These are phyloP conservation scores for Chenopodium quinoa DNA, from an alignment of 148 eudicot species.

Conservation along the genomic window DNA sequence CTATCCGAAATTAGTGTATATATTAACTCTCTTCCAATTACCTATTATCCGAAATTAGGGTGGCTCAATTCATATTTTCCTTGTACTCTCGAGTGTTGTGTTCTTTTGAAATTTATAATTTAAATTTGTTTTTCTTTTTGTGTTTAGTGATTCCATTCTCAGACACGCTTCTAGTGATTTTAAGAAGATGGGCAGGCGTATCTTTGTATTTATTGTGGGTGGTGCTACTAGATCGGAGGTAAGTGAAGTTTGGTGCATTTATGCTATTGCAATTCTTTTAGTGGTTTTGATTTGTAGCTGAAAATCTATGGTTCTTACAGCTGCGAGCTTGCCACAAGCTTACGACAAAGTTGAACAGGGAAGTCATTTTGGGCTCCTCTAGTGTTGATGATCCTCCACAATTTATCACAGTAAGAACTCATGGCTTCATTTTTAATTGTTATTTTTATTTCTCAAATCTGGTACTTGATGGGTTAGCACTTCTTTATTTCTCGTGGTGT, in stretches of 20 bases:
- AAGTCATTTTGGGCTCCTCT: slow-evolving; percentile 81
- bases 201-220: slow-evolving; percentile 90
- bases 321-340: slow-evolving; percentile 87
- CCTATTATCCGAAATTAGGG: background rate
- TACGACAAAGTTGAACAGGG: slow-evolving; percentile 73
- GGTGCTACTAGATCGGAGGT: slow-evolving; percentile 98
- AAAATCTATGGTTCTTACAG: slow-evolving; percentile 35
- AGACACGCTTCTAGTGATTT: slow-evolving; percentile 85
- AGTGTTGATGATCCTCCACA: slow-evolving; percentile 91
- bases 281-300: background rate
- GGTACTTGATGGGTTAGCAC: background rate
- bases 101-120: background rate
- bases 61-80: background rate
- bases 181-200: slow-evolving; percentile 78
- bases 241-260: slow-evolving; percentile 14
- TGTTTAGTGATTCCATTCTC: slow-evolving; percentile 75
- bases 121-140: background rate
- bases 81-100: background rate
- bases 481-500: background rate
- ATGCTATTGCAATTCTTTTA: background rate
- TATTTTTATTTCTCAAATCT: background rate
- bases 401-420: slow-evolving; percentile 62
- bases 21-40: background rate
- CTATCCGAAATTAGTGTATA: too few relatives aligned
- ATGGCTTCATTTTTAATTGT: background rate